Conservation (phyloP, 2,329 filamentous ascomycete species). For the Paracamarosporium sp. region DNA sequence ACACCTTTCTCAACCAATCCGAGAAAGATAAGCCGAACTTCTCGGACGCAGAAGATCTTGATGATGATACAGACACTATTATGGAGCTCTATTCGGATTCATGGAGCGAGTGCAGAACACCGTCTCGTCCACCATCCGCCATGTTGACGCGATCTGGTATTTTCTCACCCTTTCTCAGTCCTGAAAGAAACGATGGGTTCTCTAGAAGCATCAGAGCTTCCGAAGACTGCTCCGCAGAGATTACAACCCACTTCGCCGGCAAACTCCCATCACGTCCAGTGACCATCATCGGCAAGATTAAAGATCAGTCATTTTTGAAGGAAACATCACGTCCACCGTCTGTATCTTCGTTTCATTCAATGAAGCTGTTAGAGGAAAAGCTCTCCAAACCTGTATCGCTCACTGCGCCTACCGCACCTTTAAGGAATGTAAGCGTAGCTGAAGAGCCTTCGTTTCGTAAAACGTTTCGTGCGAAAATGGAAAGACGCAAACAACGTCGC, state of each 20-base stretch:
- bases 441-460: slow-evolving; percentile 8
- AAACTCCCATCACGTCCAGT: not conserved
- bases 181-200: not conserved
- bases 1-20: slow-evolving; percentile 33
- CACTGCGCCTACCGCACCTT: not conserved
- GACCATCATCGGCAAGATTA: not conserved
- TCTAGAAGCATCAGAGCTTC: not conserved
- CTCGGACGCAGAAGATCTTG: slow-evolving; percentile 5
- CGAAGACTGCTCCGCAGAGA: not conserved
- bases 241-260: not conserved
- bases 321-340: not conserved
- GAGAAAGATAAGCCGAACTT: slow-evolving; percentile 12
- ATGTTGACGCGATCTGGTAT: slow-evolving; percentile 21
- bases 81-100: slow-evolving; percentile 25
- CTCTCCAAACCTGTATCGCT: not conserved
- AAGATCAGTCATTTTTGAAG: not conserved
- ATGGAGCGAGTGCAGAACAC: slow-evolving; percentile 14
- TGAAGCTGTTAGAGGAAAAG: too few relatives aligned
- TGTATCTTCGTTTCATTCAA: not conserved
- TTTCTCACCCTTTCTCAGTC: slow-evolving; percentile 19
- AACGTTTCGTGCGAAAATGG: slow-evolving; percentile 8
- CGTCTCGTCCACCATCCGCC: slow-evolving; percentile 24
- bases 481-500: not conserved
- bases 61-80: slow-evolving; percentile 24
- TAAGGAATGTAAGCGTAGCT: not conserved